These are phyloP conservation scores for Diplodia mutila DNA, from an alignment of 2,329 filamentous ascomycete genomes.

Conservation along the genomic window DNA sequence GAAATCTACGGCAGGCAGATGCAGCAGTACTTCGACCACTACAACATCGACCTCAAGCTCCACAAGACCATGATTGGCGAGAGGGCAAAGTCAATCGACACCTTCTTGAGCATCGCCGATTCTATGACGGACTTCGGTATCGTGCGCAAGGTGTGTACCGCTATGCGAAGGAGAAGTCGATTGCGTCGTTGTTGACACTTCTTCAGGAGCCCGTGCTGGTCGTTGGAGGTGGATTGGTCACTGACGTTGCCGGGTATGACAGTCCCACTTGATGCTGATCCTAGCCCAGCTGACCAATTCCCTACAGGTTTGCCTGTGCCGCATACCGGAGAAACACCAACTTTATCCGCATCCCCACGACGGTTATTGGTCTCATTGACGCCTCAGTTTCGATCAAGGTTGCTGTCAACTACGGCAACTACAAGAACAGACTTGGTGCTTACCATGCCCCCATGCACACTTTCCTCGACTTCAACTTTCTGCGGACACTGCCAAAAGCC, in stretches of 20 bases:
- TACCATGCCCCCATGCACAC: constrained; percentile 74
- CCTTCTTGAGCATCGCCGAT: constrained; percentile 69
- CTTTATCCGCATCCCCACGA: constrained; percentile 74
- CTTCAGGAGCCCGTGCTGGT: constrained; percentile 64
- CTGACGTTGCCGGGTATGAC: constrained; percentile 72
- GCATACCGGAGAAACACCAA: constrained; percentile 73
- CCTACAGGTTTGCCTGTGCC: constrained; percentile 67
- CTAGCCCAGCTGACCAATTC: constrained; percentile 30
- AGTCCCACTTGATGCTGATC: constrained; percentile 19
- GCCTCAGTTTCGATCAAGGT: constrained; percentile 78
- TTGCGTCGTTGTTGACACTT: constrained; percentile 35
- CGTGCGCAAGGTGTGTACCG: constrained; percentile 56
- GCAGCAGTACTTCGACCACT: constrained; percentile 68
- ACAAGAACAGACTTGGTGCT: constrained; percentile 74
- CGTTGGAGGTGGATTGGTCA: constrained; percentile 71
- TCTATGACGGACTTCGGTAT: constrained; percentile 76
- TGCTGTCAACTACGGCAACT: constrained; percentile 76
- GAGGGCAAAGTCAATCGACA: constrained; percentile 74
- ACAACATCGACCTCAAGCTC: constrained; percentile 64
- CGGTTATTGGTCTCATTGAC: constrained; percentile 75
- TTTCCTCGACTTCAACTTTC: constrained; percentile 73
- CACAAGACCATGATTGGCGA: constrained; percentile 77
- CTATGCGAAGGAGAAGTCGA: constrained; percentile 38
- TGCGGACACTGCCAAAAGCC: constrained; percentile 67
- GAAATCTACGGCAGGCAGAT: constrained; percentile 69